A percentile compares a stretch with the other conserved stretches of the same genome.
phyloP scores from a whole-genome alignment of 345 rosid genomes.

The Citrus sinensis region DNA sequence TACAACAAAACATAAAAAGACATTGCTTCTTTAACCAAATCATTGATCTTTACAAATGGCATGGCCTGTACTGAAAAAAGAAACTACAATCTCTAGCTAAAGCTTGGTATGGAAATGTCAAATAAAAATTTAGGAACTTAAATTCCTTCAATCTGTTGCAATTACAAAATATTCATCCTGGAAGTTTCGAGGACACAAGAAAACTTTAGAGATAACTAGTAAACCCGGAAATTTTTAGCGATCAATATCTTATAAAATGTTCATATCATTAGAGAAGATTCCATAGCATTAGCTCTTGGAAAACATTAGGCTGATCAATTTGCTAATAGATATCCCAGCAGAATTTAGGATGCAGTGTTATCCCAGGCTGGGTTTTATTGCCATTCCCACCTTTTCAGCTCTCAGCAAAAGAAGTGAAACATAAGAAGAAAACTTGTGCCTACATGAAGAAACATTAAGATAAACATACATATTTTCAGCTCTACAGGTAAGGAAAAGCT shows the following conservation, averaged over 20 bases:
- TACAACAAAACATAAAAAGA: background rate
- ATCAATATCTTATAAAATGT: background rate
- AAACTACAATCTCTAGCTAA: constrained; percentile 1
- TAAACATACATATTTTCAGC: background rate
- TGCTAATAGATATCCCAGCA: background rate
- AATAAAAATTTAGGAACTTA: background rate
- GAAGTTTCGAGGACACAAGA: background rate
- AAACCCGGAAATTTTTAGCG: background rate
- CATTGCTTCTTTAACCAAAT: background rate
- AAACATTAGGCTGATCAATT: background rate
- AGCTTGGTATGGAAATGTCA: background rate
- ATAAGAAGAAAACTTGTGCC: background rate
- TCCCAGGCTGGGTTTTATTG: too few species aligned
- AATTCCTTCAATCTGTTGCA: background rate
- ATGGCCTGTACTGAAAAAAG: background rate
- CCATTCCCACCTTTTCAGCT: too few species aligned
- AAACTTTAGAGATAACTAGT: background rate
- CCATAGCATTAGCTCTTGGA: background rate
- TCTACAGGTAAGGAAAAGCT: background rate
- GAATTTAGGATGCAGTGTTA: background rate
- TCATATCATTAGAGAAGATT: background rate
- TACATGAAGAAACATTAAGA: background rate
- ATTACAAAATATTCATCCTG: background rate
- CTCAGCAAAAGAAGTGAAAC: background rate
- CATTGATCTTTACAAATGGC: background rate